These are phyloP conservation scores for Omphalotus olearius DNA, from an alignment of 1,284 basidiomycete species.

Conservation along the genomic window DNA sequence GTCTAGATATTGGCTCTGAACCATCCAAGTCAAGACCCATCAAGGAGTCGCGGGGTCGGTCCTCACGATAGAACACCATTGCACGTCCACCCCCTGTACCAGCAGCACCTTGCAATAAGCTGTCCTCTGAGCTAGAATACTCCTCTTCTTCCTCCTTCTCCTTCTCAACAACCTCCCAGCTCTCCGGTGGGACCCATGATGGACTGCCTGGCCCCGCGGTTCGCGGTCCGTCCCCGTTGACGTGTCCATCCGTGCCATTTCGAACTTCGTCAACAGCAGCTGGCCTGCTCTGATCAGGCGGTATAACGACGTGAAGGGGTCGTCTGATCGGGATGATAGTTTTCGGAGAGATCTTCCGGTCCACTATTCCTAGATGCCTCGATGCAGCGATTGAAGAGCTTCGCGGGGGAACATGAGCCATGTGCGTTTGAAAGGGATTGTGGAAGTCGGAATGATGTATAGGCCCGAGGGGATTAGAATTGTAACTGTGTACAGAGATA, in stretches of 20 bases:
- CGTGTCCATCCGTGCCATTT: not conserved
- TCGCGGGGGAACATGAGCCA: constrained; percentile 1
- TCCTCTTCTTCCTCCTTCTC: constrained; percentile 5
- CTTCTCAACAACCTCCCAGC: constrained; percentile 4
- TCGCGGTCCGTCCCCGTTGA: not conserved
- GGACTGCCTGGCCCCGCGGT: not conserved
- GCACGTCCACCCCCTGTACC: no score
- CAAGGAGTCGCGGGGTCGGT: no score
- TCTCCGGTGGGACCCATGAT: constrained; percentile 9
- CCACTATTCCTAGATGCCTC: not conserved
- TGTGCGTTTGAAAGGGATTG: constrained; percentile 4
- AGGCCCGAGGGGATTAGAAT: not conserved
- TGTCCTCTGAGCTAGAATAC: constrained; percentile 9
- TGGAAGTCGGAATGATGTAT: constrained; percentile 7
- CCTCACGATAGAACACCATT: no score
- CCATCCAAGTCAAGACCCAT: no score
- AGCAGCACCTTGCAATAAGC: not conserved
- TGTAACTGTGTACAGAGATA: not conserved
- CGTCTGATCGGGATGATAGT: constrained; percentile 8
- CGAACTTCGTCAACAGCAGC: not conserved
- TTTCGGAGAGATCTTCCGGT: constrained; percentile 14
- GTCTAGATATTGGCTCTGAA: no score
- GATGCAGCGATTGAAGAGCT: constrained; percentile 4
- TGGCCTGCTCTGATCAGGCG: not conserved
- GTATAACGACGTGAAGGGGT: not conserved